Percentiles rank a stretch among this genome's conserved stretches.
These are phyloP conservation scores for Tylopilus orsonianus DNA, from an alignment of 1,284 basidiomycete genomes.

Conservation along the genomic window DNA sequence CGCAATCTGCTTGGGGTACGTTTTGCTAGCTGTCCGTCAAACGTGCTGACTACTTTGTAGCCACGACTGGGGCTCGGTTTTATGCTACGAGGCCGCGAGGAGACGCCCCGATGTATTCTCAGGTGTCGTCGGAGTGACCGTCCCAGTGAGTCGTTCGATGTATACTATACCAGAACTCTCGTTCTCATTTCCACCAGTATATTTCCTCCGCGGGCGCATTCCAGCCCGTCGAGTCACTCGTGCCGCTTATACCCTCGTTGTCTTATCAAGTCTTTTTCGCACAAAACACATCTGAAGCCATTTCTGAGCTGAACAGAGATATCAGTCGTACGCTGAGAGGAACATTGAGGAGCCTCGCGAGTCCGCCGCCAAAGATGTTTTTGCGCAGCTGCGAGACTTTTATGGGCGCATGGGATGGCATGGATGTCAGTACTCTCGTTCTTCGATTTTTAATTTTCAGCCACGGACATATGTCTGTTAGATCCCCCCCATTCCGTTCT, in stretches of 20 bases:
- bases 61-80: slow-evolving; percentile 70
- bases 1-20: slow-evolving; percentile 61
- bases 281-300: slow-evolving; percentile 44
- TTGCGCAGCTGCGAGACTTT: slow-evolving; percentile 49
- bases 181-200: slow-evolving; percentile 42
- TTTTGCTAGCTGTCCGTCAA: not conserved
- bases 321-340: slow-evolving; percentile 54
- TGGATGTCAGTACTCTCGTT: slow-evolving; percentile 7
- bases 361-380: slow-evolving; percentile 55
- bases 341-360: slow-evolving; percentile 48
- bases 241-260: slow-evolving; percentile 46
- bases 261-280: slow-evolving; percentile 65
- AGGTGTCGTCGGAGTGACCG: slow-evolving; percentile 56
- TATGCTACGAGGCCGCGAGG: slow-evolving; percentile 66
- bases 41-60: slow-evolving; percentile 33
- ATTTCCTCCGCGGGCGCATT: slow-evolving; percentile 48
- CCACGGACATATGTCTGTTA: slow-evolving; percentile 22
- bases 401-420: slow-evolving; percentile 45
- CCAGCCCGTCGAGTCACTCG: slow-evolving; percentile 44
- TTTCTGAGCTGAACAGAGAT: slow-evolving; percentile 53
- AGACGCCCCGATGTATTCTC: slow-evolving; percentile 61
- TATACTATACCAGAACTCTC: too few species aligned
- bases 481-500: slow-evolving; percentile 62
- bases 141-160: slow-evolving; percentile 47
- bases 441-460: not conserved